phyloP scores from a whole-genome alignment of 1,139 yeast genomes.

The Ogataea hybrid region DNA sequence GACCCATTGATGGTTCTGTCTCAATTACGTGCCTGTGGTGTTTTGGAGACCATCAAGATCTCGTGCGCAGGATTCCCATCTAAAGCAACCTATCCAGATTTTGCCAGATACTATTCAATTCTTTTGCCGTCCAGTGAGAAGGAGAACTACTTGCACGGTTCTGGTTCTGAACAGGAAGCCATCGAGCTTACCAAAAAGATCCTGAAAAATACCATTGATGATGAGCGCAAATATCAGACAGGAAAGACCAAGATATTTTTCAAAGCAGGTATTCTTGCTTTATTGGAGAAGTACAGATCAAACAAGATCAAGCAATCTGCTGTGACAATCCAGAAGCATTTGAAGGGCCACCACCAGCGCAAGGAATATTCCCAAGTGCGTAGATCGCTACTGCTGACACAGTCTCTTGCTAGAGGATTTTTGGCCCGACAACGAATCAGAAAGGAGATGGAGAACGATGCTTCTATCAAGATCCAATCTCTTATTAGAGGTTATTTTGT shows the following conservation, averaged over 20 bases:
- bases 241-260: constrained; percentile 91
- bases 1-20: constrained; percentile 94
- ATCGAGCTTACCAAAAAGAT: constrained; percentile 67
- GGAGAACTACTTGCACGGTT: constrained; percentile 57
- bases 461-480: constrained; percentile 76
- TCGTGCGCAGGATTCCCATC: constrained; percentile 99
- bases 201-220: constrained; percentile 60
- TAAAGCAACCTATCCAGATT: constrained; percentile 92
- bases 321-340: constrained; percentile 79
- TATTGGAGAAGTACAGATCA: constrained; percentile 80
- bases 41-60: constrained; percentile 90
- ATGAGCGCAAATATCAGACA: constrained; percentile 71
- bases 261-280: constrained; percentile 95
- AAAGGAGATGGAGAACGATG: constrained; percentile 55
- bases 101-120: constrained; percentile 86
- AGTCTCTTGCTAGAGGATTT: constrained; percentile 63
- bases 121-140: constrained; percentile 71
- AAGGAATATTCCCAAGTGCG: constrained; percentile 56
- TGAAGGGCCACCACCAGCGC: constrained; percentile 67
- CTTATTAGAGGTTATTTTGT: constrained; percentile 62
- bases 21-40: constrained; percentile 98
- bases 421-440: constrained; percentile 57
- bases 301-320: constrained; percentile 79
- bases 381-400: constrained; percentile 54
- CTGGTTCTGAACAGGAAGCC: constrained; percentile 56